Evolutionary conservation across 805 yeast genomes (phyloP).

Genomic region (Danielia reshetovae): DNA sequence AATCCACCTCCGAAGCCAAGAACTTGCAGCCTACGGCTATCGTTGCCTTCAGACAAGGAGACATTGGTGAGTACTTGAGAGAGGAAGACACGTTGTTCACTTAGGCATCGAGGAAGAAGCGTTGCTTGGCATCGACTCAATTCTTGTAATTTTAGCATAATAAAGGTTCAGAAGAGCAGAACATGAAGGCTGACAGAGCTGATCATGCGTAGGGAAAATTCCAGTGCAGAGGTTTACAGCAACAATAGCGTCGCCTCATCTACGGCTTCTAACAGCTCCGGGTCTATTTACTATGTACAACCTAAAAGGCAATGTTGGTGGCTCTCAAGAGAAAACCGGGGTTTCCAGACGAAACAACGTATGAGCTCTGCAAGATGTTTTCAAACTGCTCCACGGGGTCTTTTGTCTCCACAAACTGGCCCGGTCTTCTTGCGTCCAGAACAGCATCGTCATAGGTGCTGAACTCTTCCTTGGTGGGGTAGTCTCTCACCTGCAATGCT

Average conservation of each 20-base stretch:
- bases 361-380: slow-evolving; percentile 25
- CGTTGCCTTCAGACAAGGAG: slow-evolving; percentile 95
- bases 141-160: slow-evolving; percentile 9
- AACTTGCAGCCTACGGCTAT: slow-evolving; percentile 89
- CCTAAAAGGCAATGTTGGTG: slow-evolving; percentile 19
- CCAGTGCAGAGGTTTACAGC: too few relatives aligned
- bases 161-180: too few relatives aligned
- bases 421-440: slow-evolving; percentile 15
- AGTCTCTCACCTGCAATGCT: slow-evolving; percentile 31
- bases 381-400: slow-evolving; percentile 26
- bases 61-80: slow-evolving; percentile 95
- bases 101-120: slow-evolving; percentile 36
- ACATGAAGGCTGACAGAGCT: too few relatives aligned
- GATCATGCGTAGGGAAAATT: too few relatives aligned
- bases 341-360: slow-evolving; percentile 36
- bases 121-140: too few relatives aligned
- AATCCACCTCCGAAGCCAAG: slow-evolving; percentile 84
- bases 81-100: slow-evolving; percentile 96
- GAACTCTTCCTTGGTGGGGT: slow-evolving; percentile 24
- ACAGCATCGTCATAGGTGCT: slow-evolving; percentile 9
- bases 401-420: slow-evolving; percentile 14
- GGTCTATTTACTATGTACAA: slow-evolving; percentile 10
- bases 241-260: too few relatives aligned
- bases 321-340: slow-evolving; percentile 34
- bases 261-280: too few relatives aligned